Evolutionary conservation across 192 early-diverging fungal species (phyloP), one percentile per base, ranked within the genome.

Genomic region (Backusella mclennaniae): DNA sequence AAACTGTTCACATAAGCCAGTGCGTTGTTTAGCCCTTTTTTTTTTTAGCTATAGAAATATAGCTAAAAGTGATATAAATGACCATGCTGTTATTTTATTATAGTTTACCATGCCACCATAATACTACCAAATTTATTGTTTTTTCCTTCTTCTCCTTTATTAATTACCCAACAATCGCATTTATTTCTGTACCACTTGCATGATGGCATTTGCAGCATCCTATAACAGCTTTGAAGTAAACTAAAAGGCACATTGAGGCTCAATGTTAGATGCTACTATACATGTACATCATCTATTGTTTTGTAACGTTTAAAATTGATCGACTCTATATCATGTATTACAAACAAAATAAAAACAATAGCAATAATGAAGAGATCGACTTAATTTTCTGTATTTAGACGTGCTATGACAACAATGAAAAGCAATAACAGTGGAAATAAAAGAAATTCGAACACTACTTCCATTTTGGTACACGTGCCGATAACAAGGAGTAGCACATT

Each of bases 371-470:
- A 29, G 56, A 26, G 56, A 63, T 63, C 56, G 56, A 63, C 56
- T 63, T 63, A 12, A 63, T 63, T 63, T 63, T 63, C 56, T 63
- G 56, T 63, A 63, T 63, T 63, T 63, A 63, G 56, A 63, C 23
- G 56, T 68, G 35, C 35, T 19, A 68, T 68, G 35, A 68, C 67
- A 68, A 68, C 29, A 68, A 36, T 33, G 35, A 68, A 36, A 68
- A 68, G 29, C 35, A 49, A n/a, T 33, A 68, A n/a, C 5, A 68
- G 67, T 15, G n/a, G n/a, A 68, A 68, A 68, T 11, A 67, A 17
- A 17, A 6, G 35, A 35, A 9, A 35, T 67, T 33, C 8, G 29
- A 35, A 68, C 12, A 19, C 19, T 6, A 68, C 67, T 36, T 68
- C 67, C 29, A 67, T 31, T 67, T 35, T 31, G 31, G 31, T 35